phyloP scores from a whole-genome alignment of 176 grass and related monocot species.

The Cymbopogon citratus region DNA sequence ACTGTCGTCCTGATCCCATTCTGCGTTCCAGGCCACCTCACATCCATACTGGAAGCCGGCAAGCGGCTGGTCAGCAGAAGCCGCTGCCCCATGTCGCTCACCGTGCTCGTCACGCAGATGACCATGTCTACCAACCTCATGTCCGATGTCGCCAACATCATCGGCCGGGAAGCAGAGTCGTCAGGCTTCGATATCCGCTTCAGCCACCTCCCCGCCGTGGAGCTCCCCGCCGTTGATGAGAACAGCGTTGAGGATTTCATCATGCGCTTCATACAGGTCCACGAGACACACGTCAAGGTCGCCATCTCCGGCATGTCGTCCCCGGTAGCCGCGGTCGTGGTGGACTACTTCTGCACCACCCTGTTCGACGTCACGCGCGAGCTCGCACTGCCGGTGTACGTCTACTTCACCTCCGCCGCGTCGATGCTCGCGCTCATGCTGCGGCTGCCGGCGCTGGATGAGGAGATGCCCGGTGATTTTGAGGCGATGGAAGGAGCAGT shows the following conservation, averaged over 20 bases:
- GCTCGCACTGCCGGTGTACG: slow-evolving; percentile 31
- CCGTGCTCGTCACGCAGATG: slow-evolving; percentile 16
- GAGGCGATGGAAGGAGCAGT: background rate
- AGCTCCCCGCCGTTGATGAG: background rate
- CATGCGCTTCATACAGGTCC: slow-evolving; percentile 7
- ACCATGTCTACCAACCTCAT: too few species aligned
- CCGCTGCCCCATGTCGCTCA: background rate
- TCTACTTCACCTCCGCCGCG: slow-evolving; percentile 17
- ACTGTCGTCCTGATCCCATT: background rate
- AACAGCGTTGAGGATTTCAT: background rate
- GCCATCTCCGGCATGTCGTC: slow-evolving; percentile 1
- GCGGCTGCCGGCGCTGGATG: slow-evolving; percentile 24
- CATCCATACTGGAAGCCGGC: background rate
- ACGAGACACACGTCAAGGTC: slow-evolving; percentile 16
- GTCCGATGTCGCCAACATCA: too few species aligned
- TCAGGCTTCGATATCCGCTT: background rate
- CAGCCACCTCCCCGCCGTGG: slow-evolving; percentile 17
- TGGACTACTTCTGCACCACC: slow-evolving; percentile 40
- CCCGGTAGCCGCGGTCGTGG: slow-evolving; percentile 5
- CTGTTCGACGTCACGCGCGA: slow-evolving; percentile 28
- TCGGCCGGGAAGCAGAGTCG: background rate
- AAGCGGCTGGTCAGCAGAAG: slow-evolving; percentile 18
- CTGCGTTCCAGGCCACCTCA: slow-evolving; percentile 9
- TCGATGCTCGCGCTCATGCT: slow-evolving; percentile 22
- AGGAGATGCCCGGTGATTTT: background rate